Conservation (phyloP, 768 basidiomycete species). For the Piloderma croceum region DNA sequence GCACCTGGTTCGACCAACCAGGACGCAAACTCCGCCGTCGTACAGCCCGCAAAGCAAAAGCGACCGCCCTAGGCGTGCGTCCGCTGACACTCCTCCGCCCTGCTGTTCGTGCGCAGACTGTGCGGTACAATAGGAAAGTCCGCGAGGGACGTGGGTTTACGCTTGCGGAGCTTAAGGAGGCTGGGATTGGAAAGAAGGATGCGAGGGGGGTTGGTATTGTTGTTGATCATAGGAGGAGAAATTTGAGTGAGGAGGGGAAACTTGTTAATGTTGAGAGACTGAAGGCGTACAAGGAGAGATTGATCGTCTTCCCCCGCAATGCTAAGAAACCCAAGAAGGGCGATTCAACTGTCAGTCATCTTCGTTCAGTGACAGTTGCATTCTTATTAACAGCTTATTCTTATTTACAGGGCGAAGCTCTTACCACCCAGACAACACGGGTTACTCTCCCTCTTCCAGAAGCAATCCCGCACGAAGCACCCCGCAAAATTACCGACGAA, state of each 20-base stretch:
- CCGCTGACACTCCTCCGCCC: constrained; percentile 90
- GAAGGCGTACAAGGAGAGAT: constrained; percentile 84
- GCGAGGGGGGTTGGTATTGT: constrained; percentile 90
- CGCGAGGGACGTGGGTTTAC: constrained; percentile 98
- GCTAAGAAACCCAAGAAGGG: constrained; percentile 93
- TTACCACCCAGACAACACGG: constrained; percentile 72
- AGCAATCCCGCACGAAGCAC: constrained; percentile 65
- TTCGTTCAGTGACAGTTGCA: constrained; percentile 1
- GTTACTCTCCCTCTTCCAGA: constrained; percentile 60
- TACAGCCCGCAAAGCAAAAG: constrained; percentile 86
- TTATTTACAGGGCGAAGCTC: constrained; percentile 65
- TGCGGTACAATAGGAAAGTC: constrained; percentile 97
- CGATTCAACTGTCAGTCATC: constrained; percentile 73
- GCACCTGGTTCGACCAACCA: constrained; percentile 99
- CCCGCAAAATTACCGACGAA: constrained; percentile 87
- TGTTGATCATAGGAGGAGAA: constrained; percentile 95
- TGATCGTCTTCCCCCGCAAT: constrained; percentile 97
- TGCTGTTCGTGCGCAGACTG: constrained; percentile 92
- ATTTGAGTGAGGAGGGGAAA: constrained; percentile 95
- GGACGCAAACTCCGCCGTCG: constrained; percentile 96
- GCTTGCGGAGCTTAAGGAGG: constrained; percentile 89
- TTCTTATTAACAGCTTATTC: constrained; percentile 5
- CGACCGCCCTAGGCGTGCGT: constrained; percentile 84
- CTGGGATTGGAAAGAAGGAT: constrained; percentile 90
- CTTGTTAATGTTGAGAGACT: constrained; percentile 90